phyloP scores from a whole-genome alignment of 2,329 filamentous ascomycete genomes.

The Alternaria sp. region DNA sequence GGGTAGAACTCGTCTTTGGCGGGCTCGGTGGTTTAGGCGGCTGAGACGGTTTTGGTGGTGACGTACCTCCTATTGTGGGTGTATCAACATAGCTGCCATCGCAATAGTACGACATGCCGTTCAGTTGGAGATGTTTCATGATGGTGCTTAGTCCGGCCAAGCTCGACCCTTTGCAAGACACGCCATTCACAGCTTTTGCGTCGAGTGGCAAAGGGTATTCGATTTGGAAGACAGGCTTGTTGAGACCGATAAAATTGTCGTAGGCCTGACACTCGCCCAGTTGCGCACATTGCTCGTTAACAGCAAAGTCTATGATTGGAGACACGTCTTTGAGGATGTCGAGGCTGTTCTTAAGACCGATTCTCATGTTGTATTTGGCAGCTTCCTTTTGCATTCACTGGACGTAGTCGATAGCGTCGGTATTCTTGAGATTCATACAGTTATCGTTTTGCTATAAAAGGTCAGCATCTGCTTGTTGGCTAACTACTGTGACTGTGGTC shows the following conservation, averaged over 20 bases:
- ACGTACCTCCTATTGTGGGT: constrained; percentile 36
- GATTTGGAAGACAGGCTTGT: constrained; percentile 48
- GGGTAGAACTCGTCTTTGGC: constrained; percentile 8
- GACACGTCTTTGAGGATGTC: constrained; percentile 37
- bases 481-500: not conserved
- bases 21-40: constrained; percentile 14
- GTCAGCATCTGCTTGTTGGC: constrained; percentile 17
- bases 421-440: constrained; percentile 34
- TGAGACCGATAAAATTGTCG: constrained; percentile 35
- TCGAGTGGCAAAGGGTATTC: constrained; percentile 51
- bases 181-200: constrained; percentile 27
- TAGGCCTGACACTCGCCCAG: constrained; percentile 38
- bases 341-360: constrained; percentile 45
- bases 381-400: constrained; percentile 17
- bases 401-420: constrained; percentile 24
- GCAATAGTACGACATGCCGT: constrained; percentile 68
- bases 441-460: constrained; percentile 42
- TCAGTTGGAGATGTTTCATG: constrained; percentile 69
- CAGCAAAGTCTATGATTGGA: constrained; percentile 39
- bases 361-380: constrained; percentile 33
- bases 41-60: not conserved
- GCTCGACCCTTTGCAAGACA: constrained; percentile 52
- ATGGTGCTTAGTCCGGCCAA: constrained; percentile 67
- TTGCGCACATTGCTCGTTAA: constrained; percentile 46
- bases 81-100: constrained; percentile 43